A percentile compares a stretch with the other conserved stretches of the same genome.
These are phyloP conservation scores for Chlorella variabilis DNA, from an alignment of 163 green algal genomes.

Conservation along the genomic window DNA sequence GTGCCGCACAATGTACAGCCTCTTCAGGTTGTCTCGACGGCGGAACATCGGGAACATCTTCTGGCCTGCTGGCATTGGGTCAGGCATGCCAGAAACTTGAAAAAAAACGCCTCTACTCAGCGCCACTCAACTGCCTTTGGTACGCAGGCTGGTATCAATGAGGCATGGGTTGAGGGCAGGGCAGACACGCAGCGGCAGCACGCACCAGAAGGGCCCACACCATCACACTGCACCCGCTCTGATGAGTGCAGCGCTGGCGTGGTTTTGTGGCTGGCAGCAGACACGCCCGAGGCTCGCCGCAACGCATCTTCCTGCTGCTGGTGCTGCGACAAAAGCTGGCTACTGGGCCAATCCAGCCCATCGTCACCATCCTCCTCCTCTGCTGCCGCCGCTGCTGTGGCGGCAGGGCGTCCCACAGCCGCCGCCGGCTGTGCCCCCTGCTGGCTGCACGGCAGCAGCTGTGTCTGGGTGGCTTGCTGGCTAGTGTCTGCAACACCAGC, in stretches of 20 bases:
- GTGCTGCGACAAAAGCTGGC: conserved; percentile 10
- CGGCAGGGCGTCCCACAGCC: neutral
- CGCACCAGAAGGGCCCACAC: conserved; percentile 1
- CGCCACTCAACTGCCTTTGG: no score
- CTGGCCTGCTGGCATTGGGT: conserved; percentile 29
- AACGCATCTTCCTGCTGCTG: conserved; percentile 20
- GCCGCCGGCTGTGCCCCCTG: neutral
- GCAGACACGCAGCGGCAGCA: neutral
- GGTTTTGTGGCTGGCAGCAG: neutral
- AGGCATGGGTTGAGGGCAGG: no score
- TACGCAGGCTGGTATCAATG: no score
- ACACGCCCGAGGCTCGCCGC: conserved; percentile 3
- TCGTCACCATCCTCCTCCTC: neutral
- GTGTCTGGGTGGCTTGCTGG: conserved; percentile 18
- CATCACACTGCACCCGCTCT: conserved; percentile 35
- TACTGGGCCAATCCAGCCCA: neutral
- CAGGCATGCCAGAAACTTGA: no score
- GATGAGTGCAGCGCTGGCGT: conserved; percentile 63
- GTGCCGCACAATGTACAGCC: conserved; percentile 64
- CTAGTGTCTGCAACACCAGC: neutral
- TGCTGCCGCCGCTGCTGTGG: neutral
- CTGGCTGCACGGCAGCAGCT: conserved; percentile 27
- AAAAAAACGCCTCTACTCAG: no score
- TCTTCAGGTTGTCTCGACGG: conserved; percentile 60
- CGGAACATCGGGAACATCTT: conserved; percentile 77